These are phyloP conservation scores for Lentinula lateritia DNA, from an alignment of 768 basidiomycete species.

Conservation along the genomic window DNA sequence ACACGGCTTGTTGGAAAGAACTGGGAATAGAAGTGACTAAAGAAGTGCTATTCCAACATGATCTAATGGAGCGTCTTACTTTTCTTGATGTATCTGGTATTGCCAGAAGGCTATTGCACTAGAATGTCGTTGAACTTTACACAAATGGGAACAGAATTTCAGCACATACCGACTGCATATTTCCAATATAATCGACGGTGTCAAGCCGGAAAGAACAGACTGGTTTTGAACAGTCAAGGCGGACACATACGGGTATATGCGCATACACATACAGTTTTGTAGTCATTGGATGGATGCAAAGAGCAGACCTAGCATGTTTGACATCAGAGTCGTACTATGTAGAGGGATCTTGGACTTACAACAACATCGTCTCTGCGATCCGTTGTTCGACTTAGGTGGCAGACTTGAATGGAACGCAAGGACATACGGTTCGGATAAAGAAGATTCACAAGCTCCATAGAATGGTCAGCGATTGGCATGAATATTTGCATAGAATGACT, in stretches of 20 bases:
- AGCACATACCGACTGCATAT: slow-evolving; percentile 66
- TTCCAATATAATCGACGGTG: slow-evolving; percentile 70
- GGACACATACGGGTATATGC: slow-evolving; percentile 27
- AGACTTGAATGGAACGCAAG: neutral
- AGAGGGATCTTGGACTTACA: slow-evolving; percentile 27
- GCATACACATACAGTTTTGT: slow-evolving; percentile 64
- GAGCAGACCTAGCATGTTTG: slow-evolving; percentile 57
- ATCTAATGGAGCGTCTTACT: slow-evolving; percentile 32
- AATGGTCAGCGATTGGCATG: neutral
- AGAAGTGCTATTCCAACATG: neutral
- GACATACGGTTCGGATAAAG: slow-evolving; percentile 70
- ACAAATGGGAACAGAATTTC: neutral
- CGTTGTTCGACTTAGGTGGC: neutral
- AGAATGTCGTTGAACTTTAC: neutral
- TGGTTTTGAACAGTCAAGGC: slow-evolving; percentile 21
- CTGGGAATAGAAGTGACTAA: slow-evolving; percentile 27
- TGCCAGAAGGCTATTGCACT: slow-evolving; percentile 90
- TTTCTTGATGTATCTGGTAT: slow-evolving; percentile 85
- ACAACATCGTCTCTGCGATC: slow-evolving; percentile 54
- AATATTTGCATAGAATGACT: slow-evolving; percentile 1
- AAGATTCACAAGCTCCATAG: slow-evolving; percentile 69
- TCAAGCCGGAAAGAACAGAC: slow-evolving; percentile 82
- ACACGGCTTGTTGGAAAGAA: slow-evolving; percentile 79
- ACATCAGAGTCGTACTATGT: neutral
- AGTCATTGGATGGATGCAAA: slow-evolving; percentile 82